Conservation (phyloP, 768 basidiomycete genomes). For the Leccinum boreale region DNA sequence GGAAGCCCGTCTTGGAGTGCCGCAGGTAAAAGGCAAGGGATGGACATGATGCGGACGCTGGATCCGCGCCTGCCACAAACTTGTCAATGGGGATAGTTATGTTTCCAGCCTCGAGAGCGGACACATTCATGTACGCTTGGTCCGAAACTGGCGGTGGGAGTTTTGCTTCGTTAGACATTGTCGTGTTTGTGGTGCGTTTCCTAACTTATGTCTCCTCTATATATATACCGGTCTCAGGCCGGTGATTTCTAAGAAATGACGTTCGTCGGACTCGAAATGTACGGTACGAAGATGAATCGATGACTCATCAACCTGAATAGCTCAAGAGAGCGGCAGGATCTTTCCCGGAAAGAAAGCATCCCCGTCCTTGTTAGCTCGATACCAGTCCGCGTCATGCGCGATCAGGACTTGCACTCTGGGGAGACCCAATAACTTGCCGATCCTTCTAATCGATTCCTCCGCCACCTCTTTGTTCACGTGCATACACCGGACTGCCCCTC, state of each 20-base stretch:
- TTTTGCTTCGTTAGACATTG: conserved; percentile 3
- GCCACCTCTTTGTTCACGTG: conserved; percentile 41
- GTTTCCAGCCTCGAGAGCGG: conserved; percentile 52
- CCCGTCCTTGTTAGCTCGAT: background rate
- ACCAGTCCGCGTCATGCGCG: background rate
- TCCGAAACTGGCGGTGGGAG: conserved; percentile 19
- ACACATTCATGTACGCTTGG: conserved; percentile 53
- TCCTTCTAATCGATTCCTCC: background rate
- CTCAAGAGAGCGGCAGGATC: background rate
- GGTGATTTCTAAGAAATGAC: no score
- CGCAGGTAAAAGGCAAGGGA: conserved; percentile 51
- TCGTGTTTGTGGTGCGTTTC: background rate
- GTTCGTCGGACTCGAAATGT: background rate
- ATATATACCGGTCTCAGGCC: background rate
- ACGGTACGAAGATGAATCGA: background rate
- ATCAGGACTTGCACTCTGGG: background rate
- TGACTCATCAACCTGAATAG: background rate
- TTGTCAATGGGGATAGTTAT: conserved; percentile 37
- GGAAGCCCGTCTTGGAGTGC: conserved; percentile 40
- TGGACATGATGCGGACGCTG: conserved; percentile 34
- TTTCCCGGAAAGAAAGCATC: background rate
- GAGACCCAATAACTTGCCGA: background rate
- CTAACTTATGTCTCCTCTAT: no score
- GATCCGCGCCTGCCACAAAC: conserved; percentile 35
- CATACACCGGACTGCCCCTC: conserved; percentile 33